These are phyloP conservation scores for Clitopilus hobsonii DNA, from an alignment of 768 basidiomycete genomes.

Conservation along the genomic window DNA sequence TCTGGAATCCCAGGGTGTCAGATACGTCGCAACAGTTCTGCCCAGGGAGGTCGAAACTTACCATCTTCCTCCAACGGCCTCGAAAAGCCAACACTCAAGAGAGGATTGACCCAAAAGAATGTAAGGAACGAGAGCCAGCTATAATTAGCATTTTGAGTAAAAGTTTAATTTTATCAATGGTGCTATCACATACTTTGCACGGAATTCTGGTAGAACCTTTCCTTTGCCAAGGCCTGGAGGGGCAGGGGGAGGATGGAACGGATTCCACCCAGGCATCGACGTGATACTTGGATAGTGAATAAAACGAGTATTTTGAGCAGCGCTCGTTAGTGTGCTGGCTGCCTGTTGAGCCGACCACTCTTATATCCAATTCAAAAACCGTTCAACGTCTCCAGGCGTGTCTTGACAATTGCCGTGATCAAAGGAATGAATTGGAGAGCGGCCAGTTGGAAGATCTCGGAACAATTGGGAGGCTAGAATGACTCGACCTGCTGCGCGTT, in stretches of 20 bases:
- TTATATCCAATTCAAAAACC: too few species aligned
- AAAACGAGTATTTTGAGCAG: too few species aligned
- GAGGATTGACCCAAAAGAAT: constrained; percentile 1
- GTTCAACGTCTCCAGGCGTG: too few species aligned
- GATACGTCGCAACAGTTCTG: neutral
- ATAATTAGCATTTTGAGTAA: neutral
- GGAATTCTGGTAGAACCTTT: neutral
- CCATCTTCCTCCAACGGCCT: constrained; percentile 1
- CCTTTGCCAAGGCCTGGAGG: neutral
- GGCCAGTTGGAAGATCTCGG: too few species aligned
- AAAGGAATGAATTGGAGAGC: too few species aligned
- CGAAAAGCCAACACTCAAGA: neutral
- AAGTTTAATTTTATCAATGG: neutral
- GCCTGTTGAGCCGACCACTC: too few species aligned
- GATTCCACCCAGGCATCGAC: neutral
- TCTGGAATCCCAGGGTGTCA: too few species aligned
- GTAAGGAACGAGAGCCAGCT: neutral
- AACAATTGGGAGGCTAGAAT: neutral
- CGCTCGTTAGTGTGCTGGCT: too few species aligned
- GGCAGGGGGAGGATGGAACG: neutral
- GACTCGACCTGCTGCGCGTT: neutral
- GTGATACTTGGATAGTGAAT: too few species aligned
- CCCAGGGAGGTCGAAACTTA: neutral
- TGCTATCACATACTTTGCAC: neutral
- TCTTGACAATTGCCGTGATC: too few species aligned